Percentiles rank a stretch among this genome's conserved stretches.
Conservation (phyloP, 805 yeast species). For the Jamesozyma gamospora region DNA sequence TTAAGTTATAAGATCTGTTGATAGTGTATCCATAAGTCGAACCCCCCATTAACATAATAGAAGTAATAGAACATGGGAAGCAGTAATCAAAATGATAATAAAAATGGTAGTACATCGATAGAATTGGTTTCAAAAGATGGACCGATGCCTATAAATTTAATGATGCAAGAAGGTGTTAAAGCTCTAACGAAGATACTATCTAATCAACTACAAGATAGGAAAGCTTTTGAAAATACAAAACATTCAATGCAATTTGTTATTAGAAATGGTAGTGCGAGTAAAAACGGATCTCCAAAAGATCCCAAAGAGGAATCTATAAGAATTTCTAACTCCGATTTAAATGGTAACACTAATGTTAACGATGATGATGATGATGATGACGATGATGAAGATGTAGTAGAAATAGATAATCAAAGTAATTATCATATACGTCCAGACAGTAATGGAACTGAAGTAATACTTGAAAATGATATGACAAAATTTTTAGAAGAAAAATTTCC, state of each 20-base stretch:
- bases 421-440: conserved; percentile 5
- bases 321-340: not conserved
- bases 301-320: not conserved
- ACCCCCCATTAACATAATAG: no score
- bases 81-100: not conserved
- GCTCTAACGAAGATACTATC: conserved; percentile 25
- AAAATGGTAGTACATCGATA: conserved; percentile 10
- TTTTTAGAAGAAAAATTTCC: conserved; percentile 10
- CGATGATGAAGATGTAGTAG: conserved; percentile 6
- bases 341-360: not conserved
- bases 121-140: conserved; percentile 22
- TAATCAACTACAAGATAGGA: conserved; percentile 21
- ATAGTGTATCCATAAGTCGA: no score
- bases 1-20: no score
- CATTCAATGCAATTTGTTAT: conserved; percentile 20
- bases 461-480: conserved; percentile 1
- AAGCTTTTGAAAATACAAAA: conserved; percentile 10
- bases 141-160: conserved; percentile 23
- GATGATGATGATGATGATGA: not conserved
- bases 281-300: not conserved
- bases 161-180: conserved; percentile 30
- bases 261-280: conserved; percentile 5
- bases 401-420: conserved; percentile 10
- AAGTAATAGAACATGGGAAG: not conserved
- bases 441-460: not conserved